These are phyloP conservation scores for Funneliformis caledonium DNA, from an alignment of 371 early-diverging fungal genomes.

Conservation along the genomic window DNA sequence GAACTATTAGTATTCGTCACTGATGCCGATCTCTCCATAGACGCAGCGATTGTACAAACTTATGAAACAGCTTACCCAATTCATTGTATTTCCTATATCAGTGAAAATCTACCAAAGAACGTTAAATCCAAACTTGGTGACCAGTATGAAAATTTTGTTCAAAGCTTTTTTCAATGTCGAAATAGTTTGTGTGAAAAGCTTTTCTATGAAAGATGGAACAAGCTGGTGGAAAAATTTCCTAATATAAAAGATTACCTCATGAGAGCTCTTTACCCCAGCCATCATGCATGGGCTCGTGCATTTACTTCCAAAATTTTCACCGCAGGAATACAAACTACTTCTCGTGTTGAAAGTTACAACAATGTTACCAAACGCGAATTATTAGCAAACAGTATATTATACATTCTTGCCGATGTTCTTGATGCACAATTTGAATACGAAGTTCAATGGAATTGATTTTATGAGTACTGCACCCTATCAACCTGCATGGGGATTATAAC, in stretches of 20 bases:
- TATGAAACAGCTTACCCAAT: slow-evolving; percentile 8
- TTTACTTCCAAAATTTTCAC: slow-evolving; percentile 17
- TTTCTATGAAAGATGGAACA: neutral
- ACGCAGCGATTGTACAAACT: neutral
- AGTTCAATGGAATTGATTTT: neutral
- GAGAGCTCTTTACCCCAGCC: neutral
- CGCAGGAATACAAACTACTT: slow-evolving; percentile 17
- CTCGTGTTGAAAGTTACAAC: neutral
- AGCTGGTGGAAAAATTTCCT: neutral
- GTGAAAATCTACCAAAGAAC: too few relatives aligned
- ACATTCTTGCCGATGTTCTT: too few relatives aligned
- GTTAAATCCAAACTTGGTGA: neutral
- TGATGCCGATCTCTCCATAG: too few relatives aligned
- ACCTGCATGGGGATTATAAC: neutral
- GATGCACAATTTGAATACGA: neutral
- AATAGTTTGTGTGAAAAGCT: too few relatives aligned
- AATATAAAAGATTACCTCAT: slow-evolving; percentile 1
- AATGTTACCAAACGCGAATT: neutral
- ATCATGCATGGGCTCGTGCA: neutral
- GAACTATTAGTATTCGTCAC: neutral
- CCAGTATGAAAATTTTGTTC: neutral
- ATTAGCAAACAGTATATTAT: slow-evolving; percentile 16
- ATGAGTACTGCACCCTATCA: neutral
- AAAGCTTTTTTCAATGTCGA: neutral
- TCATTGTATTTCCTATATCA: slow-evolving; percentile 4